phyloP scores from a whole-genome alignment of 371 early-diverging fungal genomes.

The Mortierella sp. region DNA sequence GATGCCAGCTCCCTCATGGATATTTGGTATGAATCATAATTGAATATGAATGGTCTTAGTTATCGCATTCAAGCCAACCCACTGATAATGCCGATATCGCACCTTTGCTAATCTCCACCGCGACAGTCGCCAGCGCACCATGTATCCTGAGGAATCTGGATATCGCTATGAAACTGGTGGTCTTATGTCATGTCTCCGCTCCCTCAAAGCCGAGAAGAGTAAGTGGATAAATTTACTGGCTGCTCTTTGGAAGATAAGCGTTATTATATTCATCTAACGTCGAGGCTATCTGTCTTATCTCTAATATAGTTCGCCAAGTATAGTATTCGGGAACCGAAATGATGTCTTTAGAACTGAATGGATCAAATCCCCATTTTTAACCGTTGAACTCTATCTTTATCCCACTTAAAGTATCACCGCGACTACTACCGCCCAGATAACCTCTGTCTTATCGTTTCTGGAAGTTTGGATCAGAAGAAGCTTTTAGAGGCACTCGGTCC shows the following conservation, averaged over 20 bases:
- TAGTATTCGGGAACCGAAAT: too few relatives aligned
- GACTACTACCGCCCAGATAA: slow-evolving; percentile 80
- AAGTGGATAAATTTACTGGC: slow-evolving; percentile 3
- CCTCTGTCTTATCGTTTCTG: slow-evolving; percentile 74
- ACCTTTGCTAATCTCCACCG: background rate
- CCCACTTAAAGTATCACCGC: slow-evolving; percentile 65
- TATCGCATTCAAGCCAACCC: background rate
- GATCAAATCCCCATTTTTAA: background rate
- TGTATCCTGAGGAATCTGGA: slow-evolving; percentile 74
- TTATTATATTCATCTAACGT: background rate
- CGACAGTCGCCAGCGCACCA: slow-evolving; percentile 63
- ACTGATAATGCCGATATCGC: background rate
- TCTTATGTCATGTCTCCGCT: slow-evolving; percentile 74
- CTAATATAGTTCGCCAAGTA: slow-evolving; percentile 43
- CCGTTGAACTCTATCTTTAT: background rate
- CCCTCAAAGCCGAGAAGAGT: slow-evolving; percentile 75
- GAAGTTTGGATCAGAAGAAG: slow-evolving; percentile 64
- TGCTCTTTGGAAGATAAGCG: background rate
- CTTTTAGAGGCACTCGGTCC: slow-evolving; percentile 66
- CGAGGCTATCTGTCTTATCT: background rate
- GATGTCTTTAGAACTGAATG: background rate
- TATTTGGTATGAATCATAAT: slow-evolving; percentile 21
- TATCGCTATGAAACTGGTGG: slow-evolving; percentile 80
- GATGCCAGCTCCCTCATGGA: slow-evolving; percentile 39
- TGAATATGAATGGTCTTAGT: background rate